Percentiles rank a stretch among this genome's conserved stretches.
These are phyloP conservation scores for Scutellaria baicalensis DNA, from an alignment of 257 asterid genomes.

Conservation along the genomic window DNA sequence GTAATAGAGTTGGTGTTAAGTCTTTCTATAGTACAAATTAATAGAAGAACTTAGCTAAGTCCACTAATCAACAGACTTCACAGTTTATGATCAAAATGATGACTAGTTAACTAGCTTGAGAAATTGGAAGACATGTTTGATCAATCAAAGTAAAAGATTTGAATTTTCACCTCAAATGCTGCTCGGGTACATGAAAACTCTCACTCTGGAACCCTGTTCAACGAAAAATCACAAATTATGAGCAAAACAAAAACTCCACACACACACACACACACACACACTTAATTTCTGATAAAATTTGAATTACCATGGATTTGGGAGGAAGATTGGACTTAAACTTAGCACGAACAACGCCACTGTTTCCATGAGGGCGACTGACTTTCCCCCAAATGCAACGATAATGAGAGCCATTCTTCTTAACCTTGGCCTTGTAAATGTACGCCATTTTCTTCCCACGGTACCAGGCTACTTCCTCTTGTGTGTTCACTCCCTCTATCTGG, in stretches of 20 bases:
- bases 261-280: not conserved
- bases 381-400: conserved; percentile 96
- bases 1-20: not conserved
- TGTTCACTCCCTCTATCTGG: conserved; percentile 90
- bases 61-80: not conserved
- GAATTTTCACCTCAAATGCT: conserved; percentile 34
- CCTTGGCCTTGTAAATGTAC: conserved; percentile 87
- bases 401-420: conserved; percentile 72
- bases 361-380: conserved; percentile 78
- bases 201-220: conserved; percentile 55
- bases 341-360: conserved; percentile 85
- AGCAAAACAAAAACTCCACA: not conserved
- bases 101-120: not conserved
- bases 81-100: not conserved
- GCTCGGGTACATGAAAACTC: conserved; percentile 81
- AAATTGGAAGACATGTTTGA: not conserved
- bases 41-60: not conserved
- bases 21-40: not conserved
- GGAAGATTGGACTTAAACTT: conserved; percentile 75
- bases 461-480: conserved; percentile 85
- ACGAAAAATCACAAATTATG: not conserved
- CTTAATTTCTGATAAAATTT: not conserved
- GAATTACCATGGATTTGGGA: conserved; percentile 73
- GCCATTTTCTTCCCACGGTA: conserved; percentile 82
- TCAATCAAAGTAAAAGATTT: not conserved